These are phyloP conservation scores for Blastobotrys proliferans DNA, from an alignment of 1,139 yeast genomes.

Conservation along the genomic window DNA sequence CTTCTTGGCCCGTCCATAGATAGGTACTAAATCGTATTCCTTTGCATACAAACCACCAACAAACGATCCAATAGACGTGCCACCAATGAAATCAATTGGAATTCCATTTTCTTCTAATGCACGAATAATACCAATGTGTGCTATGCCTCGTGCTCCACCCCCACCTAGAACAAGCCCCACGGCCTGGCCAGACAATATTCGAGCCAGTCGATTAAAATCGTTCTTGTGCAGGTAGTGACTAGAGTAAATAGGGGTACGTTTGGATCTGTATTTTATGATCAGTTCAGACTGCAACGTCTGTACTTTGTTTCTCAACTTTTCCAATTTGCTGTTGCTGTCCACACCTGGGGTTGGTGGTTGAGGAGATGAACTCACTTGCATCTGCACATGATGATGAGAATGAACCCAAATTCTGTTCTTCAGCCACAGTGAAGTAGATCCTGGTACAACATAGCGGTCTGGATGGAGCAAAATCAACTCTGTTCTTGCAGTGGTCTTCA, in stretches of 20 bases:
- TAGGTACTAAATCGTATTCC: conserved; percentile 86
- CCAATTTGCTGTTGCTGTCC: conserved; percentile 20
- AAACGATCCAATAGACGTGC: conserved; percentile 94
- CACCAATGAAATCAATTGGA: conserved; percentile 91
- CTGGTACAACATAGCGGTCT: conserved; percentile 77
- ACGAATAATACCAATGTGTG: conserved; percentile 87
- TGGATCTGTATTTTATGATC: conserved; percentile 31
- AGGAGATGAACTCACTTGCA: conserved; percentile 25
- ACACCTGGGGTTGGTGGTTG: conserved; percentile 11
- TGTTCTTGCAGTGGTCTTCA: conserved; percentile 82
- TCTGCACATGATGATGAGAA: conserved; percentile 82
- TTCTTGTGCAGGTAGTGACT: conserved; percentile 61
- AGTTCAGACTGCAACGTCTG: conserved; percentile 35
- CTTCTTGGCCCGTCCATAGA: conserved; percentile 83
- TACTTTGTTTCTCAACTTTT: conserved; percentile 30
- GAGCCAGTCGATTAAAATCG: conserved; percentile 84
- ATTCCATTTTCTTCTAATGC: conserved; percentile 93
- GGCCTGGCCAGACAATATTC: conserved; percentile 87
- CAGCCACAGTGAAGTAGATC: conserved; percentile 81
- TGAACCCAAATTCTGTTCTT: conserved; percentile 85
- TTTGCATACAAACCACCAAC: conserved; percentile 93
- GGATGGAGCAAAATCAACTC: conserved; percentile 83
- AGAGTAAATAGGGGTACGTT: conserved; percentile 38
- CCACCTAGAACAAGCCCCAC: conserved; percentile 95
- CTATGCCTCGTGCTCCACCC: conserved; percentile 94